A percentile compares a stretch with the other conserved stretches of the same genome.
Conservation (phyloP, 23 red algal genomes). For the Agarophyton chilense region DNA sequence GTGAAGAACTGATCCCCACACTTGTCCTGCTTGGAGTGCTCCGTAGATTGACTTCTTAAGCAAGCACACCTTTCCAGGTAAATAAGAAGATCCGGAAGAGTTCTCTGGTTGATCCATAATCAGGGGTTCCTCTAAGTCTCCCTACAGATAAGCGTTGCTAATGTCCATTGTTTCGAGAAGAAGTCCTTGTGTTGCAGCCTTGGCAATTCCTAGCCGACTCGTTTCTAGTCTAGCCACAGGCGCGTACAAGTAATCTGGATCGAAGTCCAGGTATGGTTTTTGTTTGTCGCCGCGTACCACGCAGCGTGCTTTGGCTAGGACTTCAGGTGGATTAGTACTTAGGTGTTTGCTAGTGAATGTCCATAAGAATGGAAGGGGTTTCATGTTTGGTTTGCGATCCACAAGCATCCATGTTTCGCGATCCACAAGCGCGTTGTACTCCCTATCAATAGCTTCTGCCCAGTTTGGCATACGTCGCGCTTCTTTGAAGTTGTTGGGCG, state of each 20-base stretch:
- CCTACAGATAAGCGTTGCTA: slow-evolving; percentile 16
- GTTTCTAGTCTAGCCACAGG: not conserved
- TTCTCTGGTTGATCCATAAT: not conserved
- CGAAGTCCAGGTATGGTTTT: not conserved
- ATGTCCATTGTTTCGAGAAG: slow-evolving; percentile 18
- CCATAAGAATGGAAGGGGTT: slow-evolving; percentile 19
- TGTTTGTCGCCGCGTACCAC: not conserved
- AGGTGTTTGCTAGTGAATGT: slow-evolving; percentile 1
- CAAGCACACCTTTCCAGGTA: not conserved
- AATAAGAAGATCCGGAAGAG: slow-evolving; percentile 8
- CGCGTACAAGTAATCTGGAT: not conserved
- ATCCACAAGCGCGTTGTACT: slow-evolving; percentile 6
- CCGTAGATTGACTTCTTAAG: slow-evolving; percentile 19
- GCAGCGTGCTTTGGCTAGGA: slow-evolving; percentile 24
- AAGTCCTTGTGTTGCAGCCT: not conserved
- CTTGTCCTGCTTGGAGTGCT: not conserved
- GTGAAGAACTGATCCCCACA: slow-evolving; percentile 3
- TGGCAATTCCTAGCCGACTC: not conserved
- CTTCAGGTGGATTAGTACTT: not conserved
- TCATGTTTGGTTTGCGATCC: not conserved
- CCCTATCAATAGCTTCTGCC: slow-evolving; percentile 9
- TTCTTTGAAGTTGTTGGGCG: slow-evolving; percentile 4
- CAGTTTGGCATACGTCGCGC: not conserved
- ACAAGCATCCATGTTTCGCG: not conserved
- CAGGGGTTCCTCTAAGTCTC: not conserved